phyloP scores from a whole-genome alignment of 2,329 filamentous ascomycete genomes.

The Apiospora arundinis region DNA sequence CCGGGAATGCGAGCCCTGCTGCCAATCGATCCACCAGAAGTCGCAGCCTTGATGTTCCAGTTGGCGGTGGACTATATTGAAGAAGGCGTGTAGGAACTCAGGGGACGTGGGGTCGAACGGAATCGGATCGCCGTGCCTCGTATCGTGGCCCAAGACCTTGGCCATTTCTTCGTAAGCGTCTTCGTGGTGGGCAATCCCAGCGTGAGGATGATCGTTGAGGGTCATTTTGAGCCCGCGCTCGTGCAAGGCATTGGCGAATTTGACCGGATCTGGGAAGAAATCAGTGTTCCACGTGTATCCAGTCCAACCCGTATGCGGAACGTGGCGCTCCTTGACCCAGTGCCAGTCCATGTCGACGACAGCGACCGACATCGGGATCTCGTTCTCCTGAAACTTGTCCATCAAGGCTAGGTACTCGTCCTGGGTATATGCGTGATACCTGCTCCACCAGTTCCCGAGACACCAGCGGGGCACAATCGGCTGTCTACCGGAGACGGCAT shows the following conservation, averaged over 20 bases:
- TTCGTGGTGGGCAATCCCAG: constrained; percentile 62
- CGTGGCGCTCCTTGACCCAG: constrained; percentile 53
- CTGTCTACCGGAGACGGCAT: constrained; percentile 62
- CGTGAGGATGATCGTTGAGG: constrained; percentile 67
- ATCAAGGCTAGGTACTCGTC: constrained; percentile 63
- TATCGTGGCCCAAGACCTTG: neutral
- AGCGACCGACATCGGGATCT: constrained; percentile 63
- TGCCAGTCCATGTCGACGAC: constrained; percentile 74
- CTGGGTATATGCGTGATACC: constrained; percentile 64
- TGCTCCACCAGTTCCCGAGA: constrained; percentile 70
- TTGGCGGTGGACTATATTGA: constrained; percentile 60
- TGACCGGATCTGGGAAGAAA: constrained; percentile 61
- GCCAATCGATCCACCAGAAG: constrained; percentile 75
- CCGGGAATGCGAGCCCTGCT: constrained; percentile 62
- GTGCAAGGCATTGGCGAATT: constrained; percentile 58
- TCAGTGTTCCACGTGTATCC: constrained; percentile 68
- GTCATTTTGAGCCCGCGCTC: constrained; percentile 58
- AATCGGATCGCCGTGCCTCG: neutral
- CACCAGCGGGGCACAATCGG: constrained; percentile 62
- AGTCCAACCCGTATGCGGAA: constrained; percentile 58
- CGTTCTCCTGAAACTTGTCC: constrained; percentile 56
- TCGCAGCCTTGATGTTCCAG: constrained; percentile 63
- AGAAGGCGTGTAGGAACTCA: constrained; percentile 63
- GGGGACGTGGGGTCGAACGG: constrained; percentile 62
- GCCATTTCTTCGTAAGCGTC: constrained; percentile 52